phyloP scores from a whole-genome alignment of 345 rosid species.

The Dimocarpus longan region DNA sequence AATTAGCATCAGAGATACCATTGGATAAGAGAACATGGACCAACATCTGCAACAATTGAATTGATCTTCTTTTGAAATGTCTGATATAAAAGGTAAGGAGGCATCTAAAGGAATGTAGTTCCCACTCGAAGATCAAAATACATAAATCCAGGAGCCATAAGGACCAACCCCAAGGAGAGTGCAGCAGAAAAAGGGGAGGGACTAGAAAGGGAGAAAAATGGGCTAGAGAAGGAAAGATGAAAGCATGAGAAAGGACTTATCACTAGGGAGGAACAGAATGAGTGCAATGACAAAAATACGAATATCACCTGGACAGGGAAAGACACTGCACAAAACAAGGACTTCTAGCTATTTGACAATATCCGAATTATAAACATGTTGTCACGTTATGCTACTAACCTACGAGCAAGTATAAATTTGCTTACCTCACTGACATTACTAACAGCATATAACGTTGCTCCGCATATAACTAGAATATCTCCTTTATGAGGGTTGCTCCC shows the following conservation, averaged over 20 bases:
- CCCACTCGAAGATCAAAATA: neutral
- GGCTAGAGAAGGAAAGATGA: neutral
- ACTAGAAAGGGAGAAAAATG: neutral
- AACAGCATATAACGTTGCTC: slow-evolving; percentile 71
- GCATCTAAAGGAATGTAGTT: neutral
- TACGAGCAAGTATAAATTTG: slow-evolving; percentile 10
- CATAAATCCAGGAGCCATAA: neutral
- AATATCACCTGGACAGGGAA: neutral
- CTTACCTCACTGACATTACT: slow-evolving; percentile 78
- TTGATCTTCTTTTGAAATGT: neutral
- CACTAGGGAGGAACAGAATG: neutral
- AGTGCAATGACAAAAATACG: neutral
- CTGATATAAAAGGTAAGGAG: neutral
- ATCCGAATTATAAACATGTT: slow-evolving; percentile 6
- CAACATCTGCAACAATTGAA: neutral
- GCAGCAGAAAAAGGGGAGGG: neutral
- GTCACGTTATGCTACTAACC: neutral
- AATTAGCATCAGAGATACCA: neutral
- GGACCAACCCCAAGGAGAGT: neutral
- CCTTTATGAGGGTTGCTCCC: slow-evolving; percentile 73
- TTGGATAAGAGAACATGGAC: neutral
- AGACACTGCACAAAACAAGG: neutral
- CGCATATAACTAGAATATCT: slow-evolving; percentile 67
- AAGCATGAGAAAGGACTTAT: neutral
- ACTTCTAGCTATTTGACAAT: neutral